Percentiles rank a stretch among this genome's conserved stretches.
These are phyloP conservation scores for Trebouxia gelatinosa DNA, from an alignment of 163 green algal genomes.

Conservation along the genomic window DNA sequence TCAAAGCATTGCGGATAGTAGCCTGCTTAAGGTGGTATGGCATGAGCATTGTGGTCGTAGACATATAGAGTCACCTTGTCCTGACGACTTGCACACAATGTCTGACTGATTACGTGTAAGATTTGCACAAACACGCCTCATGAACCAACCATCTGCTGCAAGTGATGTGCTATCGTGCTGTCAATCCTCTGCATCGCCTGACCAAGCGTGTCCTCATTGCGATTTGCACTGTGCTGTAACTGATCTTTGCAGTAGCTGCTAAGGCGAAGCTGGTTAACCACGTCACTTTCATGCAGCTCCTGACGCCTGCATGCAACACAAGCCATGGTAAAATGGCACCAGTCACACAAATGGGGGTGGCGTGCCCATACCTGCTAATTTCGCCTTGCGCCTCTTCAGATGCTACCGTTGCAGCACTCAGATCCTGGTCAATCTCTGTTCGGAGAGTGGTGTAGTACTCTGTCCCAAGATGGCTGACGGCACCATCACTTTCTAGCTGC, in stretches of 20 bases:
- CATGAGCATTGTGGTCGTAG: too few species aligned
- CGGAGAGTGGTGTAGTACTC: slow-evolving; percentile 13
- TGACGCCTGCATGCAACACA: too few species aligned
- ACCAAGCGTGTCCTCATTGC: background rate
- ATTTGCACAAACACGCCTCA: too few species aligned
- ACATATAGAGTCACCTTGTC: too few species aligned
- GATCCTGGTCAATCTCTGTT: slow-evolving; percentile 26
- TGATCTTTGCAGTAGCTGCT: slow-evolving; percentile 37
- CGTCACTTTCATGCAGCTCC: slow-evolving; percentile 46
- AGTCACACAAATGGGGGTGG: background rate
- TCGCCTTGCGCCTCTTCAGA: slow-evolving; percentile 38
- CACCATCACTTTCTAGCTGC: background rate
- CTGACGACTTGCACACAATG: too few species aligned
- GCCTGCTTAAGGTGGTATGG: too few species aligned
- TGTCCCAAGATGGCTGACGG: background rate
- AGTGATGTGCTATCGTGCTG: background rate
- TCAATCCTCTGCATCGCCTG: background rate
- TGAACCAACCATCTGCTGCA: slow-evolving; percentile 16
- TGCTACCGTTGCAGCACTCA: slow-evolving; percentile 12
- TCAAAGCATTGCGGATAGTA: too few species aligned
- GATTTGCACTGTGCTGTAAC: slow-evolving; percentile 37
- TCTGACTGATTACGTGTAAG: too few species aligned
- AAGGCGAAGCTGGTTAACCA: slow-evolving; percentile 41
- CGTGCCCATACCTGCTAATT: slow-evolving; percentile 19
- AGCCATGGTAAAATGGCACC: background rate